Evolutionary conservation across 139 green algal genomes (phyloP), one percentile per base, ranked within the genome.

Genomic region (Mesostigma viride): DNA sequence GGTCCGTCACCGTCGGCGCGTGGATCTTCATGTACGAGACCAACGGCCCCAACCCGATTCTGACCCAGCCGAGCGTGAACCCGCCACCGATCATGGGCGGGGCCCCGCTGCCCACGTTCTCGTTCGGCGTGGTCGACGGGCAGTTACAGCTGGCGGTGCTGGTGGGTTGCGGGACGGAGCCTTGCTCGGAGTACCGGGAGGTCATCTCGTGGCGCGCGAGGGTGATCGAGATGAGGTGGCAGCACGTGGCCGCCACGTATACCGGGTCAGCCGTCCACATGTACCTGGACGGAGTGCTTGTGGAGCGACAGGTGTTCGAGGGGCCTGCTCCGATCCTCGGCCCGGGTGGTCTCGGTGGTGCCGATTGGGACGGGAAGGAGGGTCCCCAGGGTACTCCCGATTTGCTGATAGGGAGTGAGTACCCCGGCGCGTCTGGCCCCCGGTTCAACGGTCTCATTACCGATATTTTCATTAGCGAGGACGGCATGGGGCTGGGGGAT

Each of bases 371-470:
- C n/a, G n/a, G n/a, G n/a, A n/a, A n/a, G n/a, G n/a, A n/a, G n/a
- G n/a, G n/a, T n/a, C n/a, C n/a, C n/a, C n/a, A n/a, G n/a, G n/a
- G n/a, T n/a, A n/a, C n/a, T 53, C 40, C 40, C 40, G 17, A 53
- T 53, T 53, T n/a, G n/a, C 40, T 53, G 14, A 53, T 53, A 14
- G 40, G 40, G 14, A 14, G 17, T 24, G 40, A 53, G 14, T 53
- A 14, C 40, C 22, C 53, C n/a, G 53, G 24, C 22, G 24, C 22
- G 22, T 17, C 22, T 11, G 11, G 11, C 53, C 22, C 22, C 24
- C 53, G 22, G 22, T 73, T 73, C 53, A 66, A 65, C n/a, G 68
- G 68, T 3, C 58, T 75, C 4, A 56, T 75, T 4, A 58, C 66
- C 60, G 30, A 26, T 24, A 20, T 75, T 3, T 8, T 26, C 3